Base-by-base conservation (phyloP, 2,329 filamentous ascomycete species). In the Paraphoma sp. region DNA sequence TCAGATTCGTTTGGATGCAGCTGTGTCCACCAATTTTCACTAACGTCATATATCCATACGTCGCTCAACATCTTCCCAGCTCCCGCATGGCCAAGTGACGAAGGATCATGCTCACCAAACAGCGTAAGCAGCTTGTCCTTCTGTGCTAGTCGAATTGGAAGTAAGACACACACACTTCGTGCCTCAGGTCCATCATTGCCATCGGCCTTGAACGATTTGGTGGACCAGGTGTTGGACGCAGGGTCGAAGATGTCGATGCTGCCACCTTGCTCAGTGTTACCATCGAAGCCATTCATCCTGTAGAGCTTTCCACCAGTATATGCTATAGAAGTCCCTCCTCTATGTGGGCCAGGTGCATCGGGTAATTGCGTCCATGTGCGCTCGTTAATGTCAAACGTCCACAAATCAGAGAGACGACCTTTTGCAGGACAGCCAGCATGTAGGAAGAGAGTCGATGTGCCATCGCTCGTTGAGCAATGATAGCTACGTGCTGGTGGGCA, bases 261-360 rank as follows among this genome's bases (percentile, higher is more conserved):
- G 0, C 90, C 91, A 14, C 91, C 91, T 46, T 91, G 80, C 68
- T 93, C 89, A 0, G 70, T 79, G 44, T 82, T 79, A 0, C 90
- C 91, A 72, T 94, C 90, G 65, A 89, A 94, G 0, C 92, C 92
- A 59, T 92, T 91, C 79, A 92, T 93, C 29, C 92, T 84, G 77
- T 89, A 96, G 6, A 96, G 74, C 23, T 86, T 84, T 23, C 85
- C 86, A 51, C 84, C 82, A 44, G 82, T 83, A 50, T 88, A 83
- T 1, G 88, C 86, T 28, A 96, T 86, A 4, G 86, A 85, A 0
- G 89, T 80, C 1, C 90, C 91, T 18, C 87, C 87, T 46, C 91
- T 83, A 0, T 85, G 79, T 7, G 88, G 85, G 1, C 84, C 88
- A 0, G 90, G 90, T 0, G 90, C 91, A 7, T 85, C 75, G 0